These are phyloP conservation scores for Chaetomium cochliodes DNA, from an alignment of 495 filamentous ascomycete species.

Conservation along the genomic window DNA sequence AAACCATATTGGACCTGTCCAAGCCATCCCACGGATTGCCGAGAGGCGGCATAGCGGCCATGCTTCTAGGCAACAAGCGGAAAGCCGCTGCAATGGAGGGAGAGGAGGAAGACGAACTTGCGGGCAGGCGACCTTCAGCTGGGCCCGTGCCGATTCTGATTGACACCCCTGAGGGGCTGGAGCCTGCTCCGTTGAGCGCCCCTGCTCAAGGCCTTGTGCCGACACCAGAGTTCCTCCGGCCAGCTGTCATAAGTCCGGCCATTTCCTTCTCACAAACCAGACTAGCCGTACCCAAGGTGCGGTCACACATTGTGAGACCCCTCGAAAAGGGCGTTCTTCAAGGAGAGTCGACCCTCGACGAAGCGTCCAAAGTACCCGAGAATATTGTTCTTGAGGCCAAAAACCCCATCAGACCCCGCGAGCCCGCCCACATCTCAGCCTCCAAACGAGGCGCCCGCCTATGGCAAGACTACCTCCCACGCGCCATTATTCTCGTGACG, in stretches of 20 bases:
- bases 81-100: constrained; percentile 69
- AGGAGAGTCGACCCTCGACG: constrained; percentile 50
- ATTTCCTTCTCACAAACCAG: constrained; percentile 81
- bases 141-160: constrained; percentile 71
- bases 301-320: constrained; percentile 70
- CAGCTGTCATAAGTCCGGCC: constrained; percentile 78
- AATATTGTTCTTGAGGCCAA: constrained; percentile 53
- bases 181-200: constrained; percentile 59
- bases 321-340: constrained; percentile 54
- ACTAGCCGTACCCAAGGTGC: constrained; percentile 83
- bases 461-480: constrained; percentile 92
- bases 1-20: constrained; percentile 84
- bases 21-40: constrained; percentile 94
- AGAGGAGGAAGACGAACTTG: constrained; percentile 58
- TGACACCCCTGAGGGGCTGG: constrained; percentile 73
- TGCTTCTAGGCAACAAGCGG: constrained; percentile 91
- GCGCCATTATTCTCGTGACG: constrained; percentile 77
- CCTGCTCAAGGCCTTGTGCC: constrained; percentile 59
- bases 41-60: constrained; percentile 77
- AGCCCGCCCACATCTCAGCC: constrained; percentile 79
- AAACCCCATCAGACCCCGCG: constrained; percentile 59
- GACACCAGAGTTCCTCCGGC: constrained; percentile 83
- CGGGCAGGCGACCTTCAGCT: constrained; percentile 63
- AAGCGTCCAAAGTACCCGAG: constrained; percentile 60
- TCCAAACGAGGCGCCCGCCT: constrained; percentile 78